These are phyloP conservation scores for Fusarium sp. DNA, from an alignment of 2,329 filamentous ascomycete genomes.

Conservation along the genomic window DNA sequence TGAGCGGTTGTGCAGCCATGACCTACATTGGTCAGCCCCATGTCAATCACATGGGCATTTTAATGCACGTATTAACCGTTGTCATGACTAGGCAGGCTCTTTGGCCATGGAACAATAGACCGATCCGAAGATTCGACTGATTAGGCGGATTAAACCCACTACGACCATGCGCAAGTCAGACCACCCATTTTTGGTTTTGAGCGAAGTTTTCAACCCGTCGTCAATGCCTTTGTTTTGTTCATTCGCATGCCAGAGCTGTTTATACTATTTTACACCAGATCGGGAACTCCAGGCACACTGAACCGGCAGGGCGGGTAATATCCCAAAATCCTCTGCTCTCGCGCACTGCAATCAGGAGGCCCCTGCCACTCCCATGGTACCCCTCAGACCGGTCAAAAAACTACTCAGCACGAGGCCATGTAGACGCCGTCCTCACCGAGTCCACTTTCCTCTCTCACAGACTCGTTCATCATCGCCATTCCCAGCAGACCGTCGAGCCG, in stretches of 20 bases:
- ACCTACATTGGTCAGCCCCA: slow-evolving; percentile 39
- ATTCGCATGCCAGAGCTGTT: slow-evolving; percentile 8
- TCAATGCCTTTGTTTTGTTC: slow-evolving; percentile 23
- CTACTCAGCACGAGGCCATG: slow-evolving; percentile 55
- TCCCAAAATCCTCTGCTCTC: slow-evolving; percentile 33
- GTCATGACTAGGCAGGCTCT: slow-evolving; percentile 40
- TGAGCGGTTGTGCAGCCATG: slow-evolving; percentile 41
- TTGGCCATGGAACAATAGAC: slow-evolving; percentile 40
- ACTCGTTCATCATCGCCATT: slow-evolving; percentile 51
- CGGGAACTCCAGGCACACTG: slow-evolving; percentile 43
- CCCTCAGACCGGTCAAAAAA: slow-evolving; percentile 56
- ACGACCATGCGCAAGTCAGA: slow-evolving; percentile 33
- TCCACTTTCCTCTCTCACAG: slow-evolving; percentile 53
- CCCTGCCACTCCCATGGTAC: slow-evolving; percentile 50
- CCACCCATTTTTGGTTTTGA: slow-evolving; percentile 30
- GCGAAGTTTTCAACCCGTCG: slow-evolving; percentile 18
- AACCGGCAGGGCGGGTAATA: slow-evolving; percentile 41
- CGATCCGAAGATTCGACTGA: slow-evolving; percentile 38
- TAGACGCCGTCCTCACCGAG: slow-evolving; percentile 54
- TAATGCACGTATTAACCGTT: slow-evolving; percentile 36
- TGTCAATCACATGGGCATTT: slow-evolving; percentile 45
- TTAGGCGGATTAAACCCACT: slow-evolving; percentile 24
- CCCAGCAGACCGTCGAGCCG: slow-evolving; percentile 45
- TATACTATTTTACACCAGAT: slow-evolving; percentile 38
- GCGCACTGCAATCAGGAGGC: slow-evolving; percentile 40